phyloP scores from a whole-genome alignment of 306 rosid genomes.

The Lathyrus oleraceus region DNA sequence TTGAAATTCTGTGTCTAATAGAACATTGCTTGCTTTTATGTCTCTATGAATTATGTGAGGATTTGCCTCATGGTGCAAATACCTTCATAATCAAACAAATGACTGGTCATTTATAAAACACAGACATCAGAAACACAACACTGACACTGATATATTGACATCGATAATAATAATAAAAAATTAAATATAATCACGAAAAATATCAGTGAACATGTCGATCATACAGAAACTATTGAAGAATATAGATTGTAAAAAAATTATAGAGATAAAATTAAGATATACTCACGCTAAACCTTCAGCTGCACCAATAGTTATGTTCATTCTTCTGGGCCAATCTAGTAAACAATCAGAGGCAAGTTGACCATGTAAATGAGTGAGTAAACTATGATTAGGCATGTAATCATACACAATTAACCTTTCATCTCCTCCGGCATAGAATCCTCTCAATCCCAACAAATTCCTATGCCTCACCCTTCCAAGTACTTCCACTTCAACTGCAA shows the following conservation, averaged over 20 bases:
- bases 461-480: slow-evolving; percentile 88
- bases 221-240: not conserved
- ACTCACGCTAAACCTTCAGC: slow-evolving; percentile 86
- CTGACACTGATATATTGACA: no score
- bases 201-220: no score
- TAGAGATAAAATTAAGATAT: not conserved
- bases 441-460: slow-evolving; percentile 77
- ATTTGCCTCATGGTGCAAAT: slow-evolving; percentile 75
- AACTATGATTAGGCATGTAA: slow-evolving; percentile 87
- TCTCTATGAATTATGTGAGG: slow-evolving; percentile 90
- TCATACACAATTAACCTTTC: slow-evolving; percentile 86
- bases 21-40: slow-evolving; percentile 91
- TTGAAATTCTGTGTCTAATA: slow-evolving; percentile 62
- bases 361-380: slow-evolving; percentile 85
- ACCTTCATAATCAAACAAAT: slow-evolving; percentile 43
- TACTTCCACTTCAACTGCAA: slow-evolving; percentile 94
- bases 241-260: not conserved
- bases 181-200: no score
- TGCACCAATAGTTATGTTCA: slow-evolving; percentile 72
- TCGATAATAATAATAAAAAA: no score
- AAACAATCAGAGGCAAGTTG: slow-evolving; percentile 57
- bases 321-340: slow-evolving; percentile 73
- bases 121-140: no score
- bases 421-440: slow-evolving; percentile 85
- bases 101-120: no score